Evolutionary conservation across 2,329 filamentous ascomycete species (phyloP), one percentile per base, ranked within the genome.

Genomic region (Alternaria gansuensis): DNA sequence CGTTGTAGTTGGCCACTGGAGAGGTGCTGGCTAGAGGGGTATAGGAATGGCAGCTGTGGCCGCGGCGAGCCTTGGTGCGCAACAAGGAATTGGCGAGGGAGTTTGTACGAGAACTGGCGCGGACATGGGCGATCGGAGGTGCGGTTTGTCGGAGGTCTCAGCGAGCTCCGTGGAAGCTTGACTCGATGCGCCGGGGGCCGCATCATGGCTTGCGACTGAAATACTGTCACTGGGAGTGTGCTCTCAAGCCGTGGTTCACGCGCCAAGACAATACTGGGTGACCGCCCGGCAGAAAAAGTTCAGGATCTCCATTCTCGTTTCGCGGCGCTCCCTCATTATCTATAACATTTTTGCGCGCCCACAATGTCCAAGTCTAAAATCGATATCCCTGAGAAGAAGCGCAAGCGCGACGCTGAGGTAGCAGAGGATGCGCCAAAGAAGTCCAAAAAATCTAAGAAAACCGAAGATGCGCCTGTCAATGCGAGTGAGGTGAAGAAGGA

Each of bases 21-120:
- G 17, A 71, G 59, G 48, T 64, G 63, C 34, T 80, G 76, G 26
- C 83, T 79, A 7, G 85, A 80, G 62, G 85, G 82, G 64, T 87
- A 84, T 49, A 90, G 85, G 78, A 90, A 91, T 33, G 85, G 85
- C 31, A 89, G 79, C 72, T 89, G 87, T 39, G 88, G 88, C 29
- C 88, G 85, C 48, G 81, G 78, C 48, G 77, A 73, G 51, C 79
- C 72, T 29, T 69, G 63, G 41, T 83, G 68, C 37, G 75, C 70
- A 44, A 72, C 64, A 65, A 87, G 72, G 60, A 86, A 79, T 51
- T 83, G 81, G 46, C 84, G 81, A 40, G 80, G 81, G 34, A 82
- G 79, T 66, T 83, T 85, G 62, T 85, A 83, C 14, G 87, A 88
- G 76, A 90, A 89, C 34, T 80, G 81, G 44, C 86, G 84, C n/a